Percentiles rank a stretch among this genome's conserved stretches.
Evolutionary conservation across 2,329 filamentous ascomycete genomes (phyloP).

Genomic region (Cadophora gregata): DNA sequence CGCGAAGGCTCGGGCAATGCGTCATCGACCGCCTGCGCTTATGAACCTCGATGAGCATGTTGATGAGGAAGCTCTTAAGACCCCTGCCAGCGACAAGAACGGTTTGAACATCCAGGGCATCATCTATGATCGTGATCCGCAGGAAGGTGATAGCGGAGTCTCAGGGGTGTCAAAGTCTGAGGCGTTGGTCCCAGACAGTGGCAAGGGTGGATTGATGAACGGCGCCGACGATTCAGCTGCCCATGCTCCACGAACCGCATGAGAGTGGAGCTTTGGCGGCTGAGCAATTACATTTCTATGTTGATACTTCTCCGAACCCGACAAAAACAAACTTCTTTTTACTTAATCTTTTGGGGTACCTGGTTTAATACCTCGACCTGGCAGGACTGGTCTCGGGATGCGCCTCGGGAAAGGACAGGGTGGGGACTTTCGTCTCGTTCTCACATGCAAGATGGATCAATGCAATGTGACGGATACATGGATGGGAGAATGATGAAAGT

Average conservation of each 20-base stretch:
- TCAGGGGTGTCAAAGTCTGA: constrained; percentile 43
- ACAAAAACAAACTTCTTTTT: constrained; percentile 30
- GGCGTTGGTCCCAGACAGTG: constrained; percentile 29
- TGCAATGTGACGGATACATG: constrained; percentile 21
- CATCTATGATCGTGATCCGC: constrained; percentile 41
- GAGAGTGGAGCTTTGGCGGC: constrained; percentile 13
- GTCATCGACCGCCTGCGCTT: constrained; percentile 86
- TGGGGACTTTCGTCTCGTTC: background rate
- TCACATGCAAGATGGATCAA: background rate
- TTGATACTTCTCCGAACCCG: constrained; percentile 25
- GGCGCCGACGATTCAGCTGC: constrained; percentile 10
- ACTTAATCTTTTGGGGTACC: constrained; percentile 20
- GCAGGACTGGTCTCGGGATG: constrained; percentile 25
- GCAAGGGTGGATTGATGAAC: constrained; percentile 28
- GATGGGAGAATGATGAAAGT: constrained; percentile 17
- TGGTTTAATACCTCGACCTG: constrained; percentile 22
- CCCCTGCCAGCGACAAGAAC: constrained; percentile 41
- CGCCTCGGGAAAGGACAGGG: background rate
- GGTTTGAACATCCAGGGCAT: constrained; percentile 44
- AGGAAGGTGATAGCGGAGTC: constrained; percentile 44
- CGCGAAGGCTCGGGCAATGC: constrained; percentile 84
- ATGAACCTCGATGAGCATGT: constrained; percentile 69
- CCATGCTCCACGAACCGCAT: constrained; percentile 35
- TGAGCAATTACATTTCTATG: constrained; percentile 20
- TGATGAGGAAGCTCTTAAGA: constrained; percentile 42